Evolutionary conservation across 192 early-diverging fungal genomes (phyloP).

Genomic region (Powellomyces hirtus): DNA sequence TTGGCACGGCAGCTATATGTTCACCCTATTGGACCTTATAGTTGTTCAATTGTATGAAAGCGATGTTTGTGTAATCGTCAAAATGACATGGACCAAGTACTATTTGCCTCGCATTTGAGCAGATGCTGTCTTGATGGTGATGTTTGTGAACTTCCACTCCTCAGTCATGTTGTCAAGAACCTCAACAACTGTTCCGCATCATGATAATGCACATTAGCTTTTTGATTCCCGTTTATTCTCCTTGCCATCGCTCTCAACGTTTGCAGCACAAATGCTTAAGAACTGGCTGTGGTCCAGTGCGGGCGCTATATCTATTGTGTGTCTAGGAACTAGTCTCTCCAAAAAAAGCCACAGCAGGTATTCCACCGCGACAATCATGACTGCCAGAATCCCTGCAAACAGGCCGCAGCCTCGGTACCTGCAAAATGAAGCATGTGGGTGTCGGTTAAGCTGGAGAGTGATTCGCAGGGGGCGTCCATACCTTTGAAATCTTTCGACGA

Average conservation of each 20-base stretch:
- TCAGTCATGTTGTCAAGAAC: no score
- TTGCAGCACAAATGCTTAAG: not conserved
- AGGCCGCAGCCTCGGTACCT: constrained; percentile 65
- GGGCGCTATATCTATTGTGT: constrained; percentile 70
- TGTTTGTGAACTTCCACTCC: no score
- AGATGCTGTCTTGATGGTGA: no score
- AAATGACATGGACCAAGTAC: no score
- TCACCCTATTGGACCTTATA: no score
- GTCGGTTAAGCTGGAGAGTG: not conserved
- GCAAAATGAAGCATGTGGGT: not conserved
- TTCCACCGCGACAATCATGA: constrained; percentile 85
- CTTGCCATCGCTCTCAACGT: not conserved
- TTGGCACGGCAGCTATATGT: no score
- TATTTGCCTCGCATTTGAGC: no score
- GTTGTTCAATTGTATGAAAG: no score
- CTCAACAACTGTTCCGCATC: no score
- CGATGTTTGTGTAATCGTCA: no score
- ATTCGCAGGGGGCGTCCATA: constrained; percentile 7
- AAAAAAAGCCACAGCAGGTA: constrained; percentile 79
- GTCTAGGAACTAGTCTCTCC: constrained; percentile 75
- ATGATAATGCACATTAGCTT: no score
- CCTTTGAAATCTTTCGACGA: constrained; percentile 69
- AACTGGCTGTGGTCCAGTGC: constrained; percentile 20
- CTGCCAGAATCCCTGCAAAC: constrained; percentile 87
- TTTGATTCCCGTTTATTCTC: no score